phyloP scores from a whole-genome alignment of 2,329 filamentous ascomycete species.

The Botrytis paeoniae region DNA sequence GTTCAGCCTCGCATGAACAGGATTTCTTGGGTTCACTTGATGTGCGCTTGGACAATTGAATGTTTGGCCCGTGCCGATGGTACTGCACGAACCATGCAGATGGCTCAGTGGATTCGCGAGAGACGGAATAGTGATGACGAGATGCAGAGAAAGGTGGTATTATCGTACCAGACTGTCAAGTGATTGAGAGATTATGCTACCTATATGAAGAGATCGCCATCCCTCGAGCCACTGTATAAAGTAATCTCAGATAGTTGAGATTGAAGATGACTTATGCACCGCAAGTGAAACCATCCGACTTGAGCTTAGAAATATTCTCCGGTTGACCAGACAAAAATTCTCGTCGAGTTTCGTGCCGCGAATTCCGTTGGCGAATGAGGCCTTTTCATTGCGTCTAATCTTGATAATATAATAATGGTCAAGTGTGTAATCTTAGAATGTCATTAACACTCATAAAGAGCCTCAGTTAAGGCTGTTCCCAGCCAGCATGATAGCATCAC shows the following conservation, averaged over 20 bases:
- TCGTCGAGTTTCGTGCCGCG: background rate
- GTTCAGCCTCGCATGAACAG: background rate
- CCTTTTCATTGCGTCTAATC: background rate
- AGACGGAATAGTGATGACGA: background rate
- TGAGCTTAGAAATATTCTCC: background rate
- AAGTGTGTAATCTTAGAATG: background rate
- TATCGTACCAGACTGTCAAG: background rate
- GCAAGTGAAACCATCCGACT: background rate
- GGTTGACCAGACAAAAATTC: conserved; percentile 1
- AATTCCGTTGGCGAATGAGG: background rate
- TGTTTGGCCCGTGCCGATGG: background rate
- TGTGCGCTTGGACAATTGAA: conserved; percentile 17
- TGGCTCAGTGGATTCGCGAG: background rate
- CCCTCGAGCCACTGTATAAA: background rate
- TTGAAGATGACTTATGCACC: background rate
- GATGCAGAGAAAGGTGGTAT: background rate
- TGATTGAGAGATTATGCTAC: background rate
- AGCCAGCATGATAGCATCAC: conserved; percentile 2
- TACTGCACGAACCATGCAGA: conserved; percentile 14
- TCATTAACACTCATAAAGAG: background rate
- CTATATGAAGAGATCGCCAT: background rate
- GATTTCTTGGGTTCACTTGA: background rate
- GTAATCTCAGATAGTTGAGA: background rate
- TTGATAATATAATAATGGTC: background rate
- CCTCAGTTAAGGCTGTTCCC: background rate